Conservation (phyloP, 192 early-diverging fungal species). For the Obelidium mucronatum region DNA sequence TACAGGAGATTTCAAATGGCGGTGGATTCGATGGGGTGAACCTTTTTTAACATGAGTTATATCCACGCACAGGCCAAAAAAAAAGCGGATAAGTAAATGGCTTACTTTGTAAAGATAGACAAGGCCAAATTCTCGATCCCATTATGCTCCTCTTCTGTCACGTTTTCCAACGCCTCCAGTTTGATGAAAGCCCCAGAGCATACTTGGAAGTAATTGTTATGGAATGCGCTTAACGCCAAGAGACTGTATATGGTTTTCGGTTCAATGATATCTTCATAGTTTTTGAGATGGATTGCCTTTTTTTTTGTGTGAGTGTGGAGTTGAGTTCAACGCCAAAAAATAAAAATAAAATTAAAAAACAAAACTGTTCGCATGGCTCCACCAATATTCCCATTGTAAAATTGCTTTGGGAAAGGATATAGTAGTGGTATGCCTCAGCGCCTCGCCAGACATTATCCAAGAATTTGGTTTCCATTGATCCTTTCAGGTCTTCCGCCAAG, state of each 20-base stretch:
- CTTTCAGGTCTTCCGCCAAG: slow-evolving; percentile 52
- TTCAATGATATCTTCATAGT: slow-evolving; percentile 62
- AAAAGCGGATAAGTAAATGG: background rate
- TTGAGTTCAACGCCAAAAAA: slow-evolving; percentile 11
- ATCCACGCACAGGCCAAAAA: background rate
- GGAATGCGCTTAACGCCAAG: slow-evolving; percentile 56
- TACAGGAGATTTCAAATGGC: slow-evolving; percentile 35
- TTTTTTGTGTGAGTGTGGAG: background rate
- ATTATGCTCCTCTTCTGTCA: slow-evolving; percentile 43
- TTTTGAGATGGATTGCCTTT: slow-evolving; percentile 58
- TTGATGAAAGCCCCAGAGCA: slow-evolving; percentile 64
- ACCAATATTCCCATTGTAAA: slow-evolving; percentile 57
- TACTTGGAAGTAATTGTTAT: slow-evolving; percentile 53
- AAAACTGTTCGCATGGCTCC: slow-evolving; percentile 56
- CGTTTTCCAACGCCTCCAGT: slow-evolving; percentile 50
- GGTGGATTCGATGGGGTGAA: slow-evolving; percentile 41
- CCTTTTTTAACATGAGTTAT: slow-evolving; percentile 13
- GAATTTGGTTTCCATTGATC: slow-evolving; percentile 44
- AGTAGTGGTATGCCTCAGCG: slow-evolving; percentile 68
- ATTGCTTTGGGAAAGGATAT: slow-evolving; percentile 64
- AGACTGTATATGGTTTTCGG: slow-evolving; percentile 53
- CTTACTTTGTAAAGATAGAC: slow-evolving; percentile 62
- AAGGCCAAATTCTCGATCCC: slow-evolving; percentile 58
- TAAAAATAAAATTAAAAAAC: background rate
- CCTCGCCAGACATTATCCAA: slow-evolving; percentile 64